These are phyloP conservation scores for Henckelia pumila DNA, from an alignment of 257 asterid species.

Conservation along the genomic window DNA sequence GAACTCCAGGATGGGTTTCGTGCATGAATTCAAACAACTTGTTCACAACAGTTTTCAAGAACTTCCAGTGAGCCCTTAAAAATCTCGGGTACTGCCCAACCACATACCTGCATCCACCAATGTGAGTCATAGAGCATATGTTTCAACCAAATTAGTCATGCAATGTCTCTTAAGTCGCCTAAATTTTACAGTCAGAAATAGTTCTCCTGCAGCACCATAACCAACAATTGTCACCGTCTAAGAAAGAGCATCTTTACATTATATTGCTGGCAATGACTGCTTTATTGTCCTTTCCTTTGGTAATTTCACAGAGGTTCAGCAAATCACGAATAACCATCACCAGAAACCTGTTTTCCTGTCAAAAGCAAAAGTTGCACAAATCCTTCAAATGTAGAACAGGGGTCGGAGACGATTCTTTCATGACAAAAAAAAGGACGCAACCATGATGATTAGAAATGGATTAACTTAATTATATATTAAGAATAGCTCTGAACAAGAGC, in stretches of 20 bases:
- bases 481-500: neutral
- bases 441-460: neutral
- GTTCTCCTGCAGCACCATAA: conserved; percentile 15
- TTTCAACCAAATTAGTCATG: neutral
- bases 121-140: conserved; percentile 1
- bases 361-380: conserved; percentile 20
- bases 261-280: conserved; percentile 99
- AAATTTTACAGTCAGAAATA: conserved; percentile 4
- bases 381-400: conserved; percentile 14
- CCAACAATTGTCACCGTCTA: neutral
- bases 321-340: conserved; percentile 99
- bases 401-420: conserved; percentile 8
- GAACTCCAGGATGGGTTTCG: conserved; percentile 99
- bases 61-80: conserved; percentile 99
- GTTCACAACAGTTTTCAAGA: conserved; percentile 97
- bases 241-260: conserved; percentile 52
- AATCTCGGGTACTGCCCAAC: conserved; percentile 99
- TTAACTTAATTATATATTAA: conserved; percentile 4
- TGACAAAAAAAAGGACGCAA: conserved; percentile 2
- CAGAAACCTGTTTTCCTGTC: conserved; percentile 93
- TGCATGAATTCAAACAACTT: conserved; percentile 99
- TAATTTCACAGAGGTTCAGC: conserved; percentile 90
- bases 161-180: conserved; percentile 5
- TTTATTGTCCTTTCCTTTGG: conserved; percentile 97
- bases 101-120: conserved; percentile 70